Base-by-base conservation (phyloP, 805 yeast genomes). In the Metschnikowia vanudenii region DNA sequence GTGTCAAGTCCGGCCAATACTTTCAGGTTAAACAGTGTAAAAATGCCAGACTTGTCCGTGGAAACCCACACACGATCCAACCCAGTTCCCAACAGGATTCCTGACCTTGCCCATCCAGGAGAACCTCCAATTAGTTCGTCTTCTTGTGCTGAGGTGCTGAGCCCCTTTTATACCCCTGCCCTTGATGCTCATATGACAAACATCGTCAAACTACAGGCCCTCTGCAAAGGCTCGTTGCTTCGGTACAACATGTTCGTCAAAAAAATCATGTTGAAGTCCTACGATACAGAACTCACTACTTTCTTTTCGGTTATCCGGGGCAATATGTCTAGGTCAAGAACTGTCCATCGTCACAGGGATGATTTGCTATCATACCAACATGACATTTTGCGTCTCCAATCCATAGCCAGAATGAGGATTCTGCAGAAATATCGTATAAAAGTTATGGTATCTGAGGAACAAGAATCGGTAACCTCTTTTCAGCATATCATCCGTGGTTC, bases 181-280 rank as follows among this genome's bases (percentile, higher is more conserved):
- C 37, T 45, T 12, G 41, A 36, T 1, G 37, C 32, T 14, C 53
- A 52, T 19, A 19, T 38, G 16, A 16, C 32, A 3, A 58, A 65
- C 43, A 75, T 84, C 32, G 65, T 75, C 32, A 69, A 66, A 45
- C 67, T 90, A 14, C 96, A 90, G 61, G 79, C 94, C 0, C 65
- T 82, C 19, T 76, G 87, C 14, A 71, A 88, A 53, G 96, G 94
- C 16, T 81, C 87, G 0, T 70, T 80, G 34, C 68, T 79, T 45
- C 74, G 96, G 43, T 86, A 83, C 59, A 67, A 68, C 17, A 69
- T 82, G 68, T 82, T 81, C 61, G 84, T 86, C 30, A 78, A 79
- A 53, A 74, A 74, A 47, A 82, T 83, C 49, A 74, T 85, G 70
- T 59, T 86, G 24, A 78, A 75, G 48, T 76, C 86, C 1, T 80